Evolutionary conservation across 164 flowering plant genomes (phyloP).

Genomic region (Sextonia rubra): DNA sequence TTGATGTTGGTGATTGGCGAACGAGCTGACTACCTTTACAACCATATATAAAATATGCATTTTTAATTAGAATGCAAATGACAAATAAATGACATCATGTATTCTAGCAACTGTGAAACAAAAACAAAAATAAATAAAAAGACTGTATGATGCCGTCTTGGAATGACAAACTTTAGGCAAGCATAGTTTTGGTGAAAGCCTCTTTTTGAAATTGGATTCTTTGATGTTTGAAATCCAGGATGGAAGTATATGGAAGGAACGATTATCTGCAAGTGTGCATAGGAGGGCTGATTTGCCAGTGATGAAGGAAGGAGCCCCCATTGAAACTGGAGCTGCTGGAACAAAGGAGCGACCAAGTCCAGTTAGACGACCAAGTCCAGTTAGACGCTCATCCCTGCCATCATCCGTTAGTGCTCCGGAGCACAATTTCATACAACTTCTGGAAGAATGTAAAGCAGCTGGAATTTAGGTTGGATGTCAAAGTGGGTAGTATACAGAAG

Average conservation of each 20-base stretch:
- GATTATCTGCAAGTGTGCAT: slow-evolving; percentile 42
- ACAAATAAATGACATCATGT: neutral
- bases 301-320: slow-evolving; percentile 39
- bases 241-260: slow-evolving; percentile 92
- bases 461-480: slow-evolving; percentile 16
- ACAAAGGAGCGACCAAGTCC: slow-evolving; percentile 25
- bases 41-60: too few relatives aligned
- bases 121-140: too few relatives aligned
- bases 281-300: slow-evolving; percentile 55
- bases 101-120: neutral
- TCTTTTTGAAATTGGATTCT: slow-evolving; percentile 9
- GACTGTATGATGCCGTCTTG: too few relatives aligned
- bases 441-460: slow-evolving; percentile 71
- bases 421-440: slow-evolving; percentile 59
- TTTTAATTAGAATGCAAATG: too few relatives aligned
- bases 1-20: too few relatives aligned
- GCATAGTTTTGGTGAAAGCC: neutral
- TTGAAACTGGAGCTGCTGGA: slow-evolving; percentile 27
- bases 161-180: too few relatives aligned
- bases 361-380: slow-evolving; percentile 28
- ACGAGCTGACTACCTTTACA: too few relatives aligned
- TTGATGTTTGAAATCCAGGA: slow-evolving; percentile 41
- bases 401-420: slow-evolving; percentile 97
- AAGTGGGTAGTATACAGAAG: neutral
- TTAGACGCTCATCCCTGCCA: slow-evolving; percentile 42